Evolutionary conservation across 2,329 filamentous ascomycete species (phyloP), one percentile per base, ranked within the genome.

Genomic region (Cadophora sp.): DNA sequence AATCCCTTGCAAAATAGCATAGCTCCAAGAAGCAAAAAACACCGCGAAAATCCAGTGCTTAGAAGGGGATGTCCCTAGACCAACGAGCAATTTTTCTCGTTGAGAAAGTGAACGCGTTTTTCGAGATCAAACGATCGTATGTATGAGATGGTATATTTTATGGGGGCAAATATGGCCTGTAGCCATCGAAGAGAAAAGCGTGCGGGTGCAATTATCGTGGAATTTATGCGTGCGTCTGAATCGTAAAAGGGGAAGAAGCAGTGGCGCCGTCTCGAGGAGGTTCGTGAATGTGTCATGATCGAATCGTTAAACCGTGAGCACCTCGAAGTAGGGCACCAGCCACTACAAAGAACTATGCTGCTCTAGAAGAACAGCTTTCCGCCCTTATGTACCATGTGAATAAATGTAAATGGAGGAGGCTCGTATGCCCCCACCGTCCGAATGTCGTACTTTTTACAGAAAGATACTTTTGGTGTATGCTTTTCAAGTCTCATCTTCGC

Each of bases 381-480:
- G 59, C 65, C 53, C 55, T 56, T 64, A 67, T 64, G 22, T 64
- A 58, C 56, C 30, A 18, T 61, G 55, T 43, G 7, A 59, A 51
- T n/a, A 59, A 63, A 51, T 59, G 45, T 11, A 39, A 11, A 39
- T 36, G 47, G 27, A 39, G 47, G 27, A 39, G 24, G 36, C 47
- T 41, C 7, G n/a, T 41, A 51, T 5, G 50, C 33, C 48, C 11
- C 43, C 43, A n/a, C 13, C n/a, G 4, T 48, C 53, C 53, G 45
- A 51, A 64, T 64, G 45, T 48, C 33, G 59, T 59, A 62, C 59
- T 69, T 67, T 65, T 66, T 67, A 67, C 67, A 69, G 58, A 53
- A 33, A 20, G 48, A 41, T 60, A 47, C 33, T 47, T 66, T 64
- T 62, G 22, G 56, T 27, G 43, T 63, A 61, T 60, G 41, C 50